Base-by-base conservation (phyloP, 306 rosid genomes). In the Rosa rugosa region DNA sequence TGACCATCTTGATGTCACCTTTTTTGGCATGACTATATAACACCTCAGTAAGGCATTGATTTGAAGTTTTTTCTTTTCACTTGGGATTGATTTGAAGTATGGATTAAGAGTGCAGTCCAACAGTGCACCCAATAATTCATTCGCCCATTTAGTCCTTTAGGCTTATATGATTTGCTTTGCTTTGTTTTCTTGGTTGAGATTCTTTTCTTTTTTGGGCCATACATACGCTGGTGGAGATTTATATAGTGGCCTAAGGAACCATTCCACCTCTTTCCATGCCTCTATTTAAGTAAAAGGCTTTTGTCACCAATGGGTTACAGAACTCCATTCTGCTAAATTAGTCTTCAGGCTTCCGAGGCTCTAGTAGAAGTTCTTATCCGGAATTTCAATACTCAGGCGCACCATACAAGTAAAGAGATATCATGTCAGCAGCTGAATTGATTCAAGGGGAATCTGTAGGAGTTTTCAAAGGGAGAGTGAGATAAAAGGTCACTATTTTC, bases 171-270 rank as follows among this genome's bases (percentile, higher is more conserved):
- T 16, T 75, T 64, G 67, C 20, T 13, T 31, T 25, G 68, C 69
- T 6, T 59, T 23, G 66, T 23, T 31, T 31, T 31, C 36, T 31
- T 31, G 36, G 13, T 63, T 45, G 47, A 42, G 53, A 23, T 74
- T 41, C 69, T 22, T 57, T 40, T 57, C 69, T 23, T 42, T 74
- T 57, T 36, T 59, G 23, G 68, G 69, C 78, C 56, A 57, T 74
- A 14, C 69, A 56, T 20, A 13, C n/a, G 31, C 44, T 64, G 69
- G 25, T 13, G 0, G 23, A 74, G 11, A 73, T 56, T 8, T 6
- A 38, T 7, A 34, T 16, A 20, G 23, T 56, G 68, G 53, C 68
- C 51, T 9, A 5, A 73, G 12, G 51, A 41, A 31, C 31, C 47
- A 51, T 73, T 31, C 51, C 69, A 57, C 46, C 46, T 31, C 34